Percentiles rank a stretch among this genome's conserved stretches.
Conservation (phyloP, 73 alveolate genomes). For the Durusdinium trenchii region DNA sequence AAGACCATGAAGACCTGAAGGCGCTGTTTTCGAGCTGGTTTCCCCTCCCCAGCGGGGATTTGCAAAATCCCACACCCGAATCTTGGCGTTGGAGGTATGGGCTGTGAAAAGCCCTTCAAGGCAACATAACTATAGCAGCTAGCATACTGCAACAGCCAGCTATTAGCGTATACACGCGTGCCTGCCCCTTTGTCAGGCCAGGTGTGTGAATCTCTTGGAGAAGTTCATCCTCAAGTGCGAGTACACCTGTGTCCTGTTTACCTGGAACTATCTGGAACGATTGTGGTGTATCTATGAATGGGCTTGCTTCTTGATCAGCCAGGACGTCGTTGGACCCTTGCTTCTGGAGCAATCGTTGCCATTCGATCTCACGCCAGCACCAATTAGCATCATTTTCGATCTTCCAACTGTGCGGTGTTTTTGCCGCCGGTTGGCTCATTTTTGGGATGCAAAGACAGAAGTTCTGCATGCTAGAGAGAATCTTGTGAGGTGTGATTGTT, state of each 20-base stretch:
- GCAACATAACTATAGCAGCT: background rate
- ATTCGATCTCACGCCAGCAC: no score
- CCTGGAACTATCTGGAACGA: conserved; percentile 22
- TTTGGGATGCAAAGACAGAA: no score
- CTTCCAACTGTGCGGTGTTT: no score
- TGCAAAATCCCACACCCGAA: background rate
- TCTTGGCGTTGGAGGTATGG: background rate
- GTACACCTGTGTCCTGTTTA: conserved; percentile 33
- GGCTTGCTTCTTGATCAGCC: conserved; percentile 36
- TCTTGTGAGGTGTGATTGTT: no score
- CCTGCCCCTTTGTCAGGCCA: conserved; percentile 25
- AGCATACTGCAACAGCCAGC: background rate
- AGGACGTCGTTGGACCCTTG: background rate
- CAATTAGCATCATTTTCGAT: no score
- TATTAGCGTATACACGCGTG: background rate
- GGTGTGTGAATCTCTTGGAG: conserved; percentile 53
- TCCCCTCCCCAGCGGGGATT: background rate
- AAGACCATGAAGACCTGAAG: conserved; percentile 44
- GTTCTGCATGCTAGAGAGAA: no score
- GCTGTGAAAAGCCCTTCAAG: background rate
- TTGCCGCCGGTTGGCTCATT: no score
- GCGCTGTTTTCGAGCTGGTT: background rate
- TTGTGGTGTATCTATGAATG: conserved; percentile 63
- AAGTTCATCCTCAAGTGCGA: conserved; percentile 77
- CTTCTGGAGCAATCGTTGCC: no score